Evolutionary conservation across 2,329 filamentous ascomycete genomes (phyloP).

Genomic region (Arthrobotrys pseudoclavata): DNA sequence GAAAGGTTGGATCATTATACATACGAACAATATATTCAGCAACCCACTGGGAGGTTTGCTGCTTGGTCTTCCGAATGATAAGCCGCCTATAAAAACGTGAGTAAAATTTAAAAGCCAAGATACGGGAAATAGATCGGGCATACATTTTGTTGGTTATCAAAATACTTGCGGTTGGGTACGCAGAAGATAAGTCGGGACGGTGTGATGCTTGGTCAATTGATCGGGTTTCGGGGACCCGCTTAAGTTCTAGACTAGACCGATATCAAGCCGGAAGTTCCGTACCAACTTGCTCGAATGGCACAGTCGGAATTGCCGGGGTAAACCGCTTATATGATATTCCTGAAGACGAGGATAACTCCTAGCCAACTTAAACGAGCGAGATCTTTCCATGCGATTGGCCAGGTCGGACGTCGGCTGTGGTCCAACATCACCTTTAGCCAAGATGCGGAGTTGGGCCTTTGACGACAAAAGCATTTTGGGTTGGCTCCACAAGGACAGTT

Average conservation of each 20-base stretch:
- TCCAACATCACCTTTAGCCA: constrained; percentile 16
- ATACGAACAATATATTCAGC: constrained; percentile 58
- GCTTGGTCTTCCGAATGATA: constrained; percentile 54
- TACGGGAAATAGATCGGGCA: background rate
- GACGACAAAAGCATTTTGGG: constrained; percentile 16
- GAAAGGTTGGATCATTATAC: background rate
- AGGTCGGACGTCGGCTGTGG: background rate
- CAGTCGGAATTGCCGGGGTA: constrained; percentile 15
- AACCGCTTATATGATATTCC: constrained; percentile 15
- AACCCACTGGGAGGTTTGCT: constrained; percentile 58
- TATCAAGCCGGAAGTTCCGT: constrained; percentile 12
- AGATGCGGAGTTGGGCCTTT: constrained; percentile 33
- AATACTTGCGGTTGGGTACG: background rate
- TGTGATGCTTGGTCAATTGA: constrained; percentile 21
- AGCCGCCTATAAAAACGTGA: constrained; percentile 50
- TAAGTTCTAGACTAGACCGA: background rate
- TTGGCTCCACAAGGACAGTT: constrained; percentile 19
- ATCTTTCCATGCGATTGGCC: constrained; percentile 24
- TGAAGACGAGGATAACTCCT: constrained; percentile 11
- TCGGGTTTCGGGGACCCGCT: background rate
- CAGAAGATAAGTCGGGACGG: background rate
- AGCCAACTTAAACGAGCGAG: constrained; percentile 17
- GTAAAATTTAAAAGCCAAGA: background rate
- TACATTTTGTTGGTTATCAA: constrained; percentile 32
- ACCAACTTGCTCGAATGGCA: background rate